Base-by-base conservation (phyloP, 208 protist genomes). In the Acanthamoeba triangularis region DNA sequence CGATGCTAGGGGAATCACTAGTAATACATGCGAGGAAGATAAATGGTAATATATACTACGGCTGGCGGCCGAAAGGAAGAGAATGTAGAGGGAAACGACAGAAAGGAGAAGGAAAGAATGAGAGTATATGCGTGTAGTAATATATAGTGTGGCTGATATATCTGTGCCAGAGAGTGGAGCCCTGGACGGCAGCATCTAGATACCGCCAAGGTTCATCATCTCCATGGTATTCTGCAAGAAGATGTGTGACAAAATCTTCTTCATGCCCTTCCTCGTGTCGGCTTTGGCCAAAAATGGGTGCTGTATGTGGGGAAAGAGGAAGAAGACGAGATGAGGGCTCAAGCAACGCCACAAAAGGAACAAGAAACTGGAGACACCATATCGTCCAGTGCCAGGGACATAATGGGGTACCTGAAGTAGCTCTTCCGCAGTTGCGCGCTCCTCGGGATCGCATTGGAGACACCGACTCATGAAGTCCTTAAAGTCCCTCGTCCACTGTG, bases 251-350 rank as follows among this genome's bases (percentile, higher is more conserved):
- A 97, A 95, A 54, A 97, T 90, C 63, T 84, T 61, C 72, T 97
- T 97, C 96, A 97, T 97, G 69, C 80, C 88, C 56, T 94, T 95
- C 72, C 82, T 96, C n/a, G 96, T 84, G 33, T 95, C 90, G n/a
- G 78, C 72, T 72, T 94, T 88, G 14, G 63, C 82, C 82, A 97
- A 95, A 72, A 96, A 97, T 88, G 94, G 90, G 92, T 97, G 96
- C 95, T 96, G 93, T 13, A 28, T 18, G n/a, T 5, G 44, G 33
- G 8, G 2, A 76, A 16, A 8, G 2, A 44, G 33, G 23, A 61
- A 35, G 20, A 25, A 65, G 25, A 1, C 23, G 8, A 65, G 25
- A 33, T n/a, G 20, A 33, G 14, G 20, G 7, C 54, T 59, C 20
- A 18, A 61, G 54, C 54, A 18, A 61, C 23, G 54, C 14, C n/a